A percentile compares a stretch with the other conserved stretches of the same genome.
phyloP scores from a whole-genome alignment of 495 filamentous ascomycete genomes.

The Penicillium fimorum region DNA sequence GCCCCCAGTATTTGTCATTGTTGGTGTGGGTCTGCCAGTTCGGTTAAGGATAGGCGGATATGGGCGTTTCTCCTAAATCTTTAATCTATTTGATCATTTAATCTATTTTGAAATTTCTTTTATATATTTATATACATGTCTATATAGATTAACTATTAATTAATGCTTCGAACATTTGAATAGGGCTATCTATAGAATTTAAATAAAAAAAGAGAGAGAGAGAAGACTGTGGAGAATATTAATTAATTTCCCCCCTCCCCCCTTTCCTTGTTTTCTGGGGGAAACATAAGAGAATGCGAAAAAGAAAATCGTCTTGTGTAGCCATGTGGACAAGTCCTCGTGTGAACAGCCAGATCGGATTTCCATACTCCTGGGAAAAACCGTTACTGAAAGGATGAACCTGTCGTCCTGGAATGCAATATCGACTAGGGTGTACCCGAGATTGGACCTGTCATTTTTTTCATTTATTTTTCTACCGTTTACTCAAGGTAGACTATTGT shows the following conservation, averaged over 20 bases:
- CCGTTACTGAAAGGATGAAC: constrained; percentile 27
- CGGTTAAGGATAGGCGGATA: constrained; percentile 34
- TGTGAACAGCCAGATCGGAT: constrained; percentile 27
- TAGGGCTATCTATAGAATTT: neutral
- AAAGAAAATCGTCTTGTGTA: constrained; percentile 1
- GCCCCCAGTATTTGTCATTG: constrained; percentile 43
- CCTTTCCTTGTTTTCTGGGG: neutral
- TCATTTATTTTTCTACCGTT: constrained; percentile 22
- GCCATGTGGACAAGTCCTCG: constrained; percentile 26
- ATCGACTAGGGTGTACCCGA: constrained; percentile 25
- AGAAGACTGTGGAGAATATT: neutral
- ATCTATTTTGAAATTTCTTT: neutral
- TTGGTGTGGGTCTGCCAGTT: constrained; percentile 8
- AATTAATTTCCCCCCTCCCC: neutral
- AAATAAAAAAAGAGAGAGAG: neutral
- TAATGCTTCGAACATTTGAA: neutral
- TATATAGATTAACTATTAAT: neutral
- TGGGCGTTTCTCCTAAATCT: constrained; percentile 7
- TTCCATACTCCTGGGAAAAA: constrained; percentile 27
- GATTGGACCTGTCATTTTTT: constrained; percentile 16
- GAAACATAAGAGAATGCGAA: neutral
- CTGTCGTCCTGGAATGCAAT: constrained; percentile 30
- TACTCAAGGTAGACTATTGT: constrained; percentile 8
- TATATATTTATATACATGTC: neutral
- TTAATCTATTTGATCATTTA: constrained; percentile 4